Evolutionary conservation across 192 early-diverging fungal genomes (phyloP), one percentile per base, ranked within the genome.

Genomic region (Backusella macrospora): DNA sequence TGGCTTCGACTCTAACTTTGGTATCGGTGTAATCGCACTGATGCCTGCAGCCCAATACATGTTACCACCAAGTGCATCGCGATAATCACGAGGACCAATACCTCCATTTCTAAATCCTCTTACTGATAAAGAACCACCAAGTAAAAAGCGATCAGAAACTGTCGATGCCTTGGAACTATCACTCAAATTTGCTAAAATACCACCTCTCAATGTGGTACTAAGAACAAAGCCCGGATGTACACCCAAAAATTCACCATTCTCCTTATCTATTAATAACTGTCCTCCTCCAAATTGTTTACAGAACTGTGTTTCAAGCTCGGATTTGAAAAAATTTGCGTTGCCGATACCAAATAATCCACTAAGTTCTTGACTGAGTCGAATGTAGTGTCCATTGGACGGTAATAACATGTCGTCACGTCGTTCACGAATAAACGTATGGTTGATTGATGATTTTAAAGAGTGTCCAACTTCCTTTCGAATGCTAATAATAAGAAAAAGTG

Each of bases 41-140:
- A 95, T 37, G 0, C 95, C 95, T 0, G 87, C 89, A 6, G 93
- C 86, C 77, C 90, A 88, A 77, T 93, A 97, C 42, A 87, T 78
- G 71, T 97, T 93, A n/a, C 95, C 97, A 47, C 97, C 97, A 7
- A 98, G 75, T 6, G 90, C 85, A 80, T 99, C 96, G 52, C 72
- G 29, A 66, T 72, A 67, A 14, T 99, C 96, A 64, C 87, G 89
- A 16, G 97, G 97, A 16, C 97, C 97, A 29, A 99, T 83, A 0
- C 97, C 97, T 70, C 87, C 88, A 48, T 92, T 87, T 80, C 84
- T 86, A 81, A 99, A 99, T 18, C 97, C 97, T 44, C 97, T 87
- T 8, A 99, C 83, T 10, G 91, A 92, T 66, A 87, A 86, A 18
- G 91, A 90, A 14, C 97, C 97, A 48, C 97, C 97, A 18, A 99